A percentile compares a stretch with the other conserved stretches of the same genome.
Conservation (phyloP, 495 filamentous ascomycete genomes). For the Rhypophila decipiens region DNA sequence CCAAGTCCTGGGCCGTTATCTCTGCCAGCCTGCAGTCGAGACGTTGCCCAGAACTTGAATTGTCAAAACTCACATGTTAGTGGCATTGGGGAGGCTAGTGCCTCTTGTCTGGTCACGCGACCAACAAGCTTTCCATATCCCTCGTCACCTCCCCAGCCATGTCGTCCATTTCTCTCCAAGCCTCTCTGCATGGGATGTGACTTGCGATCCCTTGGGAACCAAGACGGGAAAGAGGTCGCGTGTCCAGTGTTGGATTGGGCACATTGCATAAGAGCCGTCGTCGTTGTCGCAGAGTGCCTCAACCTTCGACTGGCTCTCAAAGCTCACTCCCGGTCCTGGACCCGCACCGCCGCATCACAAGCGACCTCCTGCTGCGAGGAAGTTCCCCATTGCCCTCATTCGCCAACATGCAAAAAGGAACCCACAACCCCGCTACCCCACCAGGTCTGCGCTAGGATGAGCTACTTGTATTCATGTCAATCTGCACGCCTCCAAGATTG, state of each 20-base stretch:
- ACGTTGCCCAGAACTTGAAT: too few species aligned
- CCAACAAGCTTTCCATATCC: too few species aligned
- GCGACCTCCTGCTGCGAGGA: neutral
- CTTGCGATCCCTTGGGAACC: too few species aligned
- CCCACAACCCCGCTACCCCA: conserved; percentile 26
- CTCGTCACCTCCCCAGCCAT: too few species aligned
- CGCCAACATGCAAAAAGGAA: conserved; percentile 5
- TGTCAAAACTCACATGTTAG: too few species aligned
- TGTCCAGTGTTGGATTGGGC: neutral
- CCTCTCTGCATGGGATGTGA: too few species aligned
- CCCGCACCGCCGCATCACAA: conserved; percentile 6
- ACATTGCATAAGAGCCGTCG: neutral
- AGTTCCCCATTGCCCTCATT: conserved; percentile 3
- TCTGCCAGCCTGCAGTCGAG: too few species aligned
- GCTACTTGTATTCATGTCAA: neutral
- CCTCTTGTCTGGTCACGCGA: too few species aligned
- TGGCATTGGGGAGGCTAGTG: too few species aligned
- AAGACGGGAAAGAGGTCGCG: neutral
- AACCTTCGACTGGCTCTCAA: neutral
- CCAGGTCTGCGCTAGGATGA: conserved; percentile 9
- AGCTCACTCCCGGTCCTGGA: conserved; percentile 2
- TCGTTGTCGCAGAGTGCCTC: conserved; percentile 1
- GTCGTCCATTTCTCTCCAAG: too few species aligned
- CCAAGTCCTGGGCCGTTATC: too few species aligned
- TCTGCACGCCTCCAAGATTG: neutral